Percentiles rank a stretch among this genome's conserved stretches.
phyloP scores from a whole-genome alignment of 108 stramenopile genomes.

The Thalassiosira profunda region DNA sequence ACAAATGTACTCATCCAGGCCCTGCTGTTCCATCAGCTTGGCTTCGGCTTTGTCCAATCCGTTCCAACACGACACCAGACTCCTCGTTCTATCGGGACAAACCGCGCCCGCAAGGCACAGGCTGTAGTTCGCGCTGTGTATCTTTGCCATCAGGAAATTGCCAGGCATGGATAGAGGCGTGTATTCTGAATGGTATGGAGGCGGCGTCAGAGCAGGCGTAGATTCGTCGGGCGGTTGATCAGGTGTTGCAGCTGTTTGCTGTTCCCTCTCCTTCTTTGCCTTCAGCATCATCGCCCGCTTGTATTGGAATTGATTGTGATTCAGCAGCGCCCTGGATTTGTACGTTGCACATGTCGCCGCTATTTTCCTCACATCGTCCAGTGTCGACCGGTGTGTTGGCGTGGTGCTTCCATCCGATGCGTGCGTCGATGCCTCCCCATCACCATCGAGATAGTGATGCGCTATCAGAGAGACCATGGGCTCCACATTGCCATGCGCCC shows the following conservation, averaged over 20 bases:
- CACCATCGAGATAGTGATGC: neutral
- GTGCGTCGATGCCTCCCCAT: neutral
- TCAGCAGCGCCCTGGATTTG: conserved; percentile 3
- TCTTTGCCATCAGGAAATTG: conserved; percentile 15
- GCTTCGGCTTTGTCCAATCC: conserved; percentile 3
- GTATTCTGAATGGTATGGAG: conserved; percentile 28
- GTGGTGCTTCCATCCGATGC: neutral
- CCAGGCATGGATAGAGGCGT: conserved; percentile 14
- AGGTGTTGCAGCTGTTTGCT: neutral
- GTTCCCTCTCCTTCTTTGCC: neutral
- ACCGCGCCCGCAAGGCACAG: conserved; percentile 15
- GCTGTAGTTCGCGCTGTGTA: conserved; percentile 25
- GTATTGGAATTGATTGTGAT: conserved; percentile 15
- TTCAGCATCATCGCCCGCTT: conserved; percentile 3
- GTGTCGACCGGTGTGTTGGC: neutral
- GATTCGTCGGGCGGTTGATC: neutral
- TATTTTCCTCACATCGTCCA: conserved; percentile 17
- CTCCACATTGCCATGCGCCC: conserved; percentile 9
- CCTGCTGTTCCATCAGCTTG: conserved; percentile 11
- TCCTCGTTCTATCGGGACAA: conserved; percentile 26
- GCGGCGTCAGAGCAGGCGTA: neutral
- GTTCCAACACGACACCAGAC: conserved; percentile 22
- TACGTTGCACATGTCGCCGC: conserved; percentile 20
- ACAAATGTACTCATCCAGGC: conserved; percentile 22
- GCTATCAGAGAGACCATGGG: conserved; percentile 11